Base-by-base conservation (phyloP, 345 rosid genomes). In the Aegle marmelos region DNA sequence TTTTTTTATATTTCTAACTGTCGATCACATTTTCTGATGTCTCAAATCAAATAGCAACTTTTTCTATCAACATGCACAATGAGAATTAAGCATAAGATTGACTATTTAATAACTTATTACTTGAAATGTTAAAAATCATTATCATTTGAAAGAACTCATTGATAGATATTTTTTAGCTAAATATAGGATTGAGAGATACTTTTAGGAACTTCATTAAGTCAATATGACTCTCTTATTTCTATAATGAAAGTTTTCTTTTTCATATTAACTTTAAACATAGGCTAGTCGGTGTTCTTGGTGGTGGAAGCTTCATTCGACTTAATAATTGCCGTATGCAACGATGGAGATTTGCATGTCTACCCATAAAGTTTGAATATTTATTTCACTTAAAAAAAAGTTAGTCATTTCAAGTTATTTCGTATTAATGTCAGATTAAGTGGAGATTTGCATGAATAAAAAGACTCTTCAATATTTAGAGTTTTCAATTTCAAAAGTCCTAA, bases 301-400 rank as follows among this genome's bases (percentile, higher is more conserved):
- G 67, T 50, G 19, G 67, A 77, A 73, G 71, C 79, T 59, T 73
- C 77, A 68, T 14, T n/a, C n/a, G 74, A 62, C 77, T 11, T 2
- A 33, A 33, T 30, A 65, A 61, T 72, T 59, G 28, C 68, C 72
- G 33, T 50, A 9, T 59, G 63, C 24, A 19, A 8, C 36, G 28
- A 6, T 41, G 21, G 21, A 77, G 50, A 27, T 10, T 39, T 68
- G 1, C 24, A 14, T 45, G 72, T 21, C 6, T 54, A 28, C 6
- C 8, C 25, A 62, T 2, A 36, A 39, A 1, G 17, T 30, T 37
- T 62, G 34, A n/a, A 62, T 6, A 27, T 25, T 50, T 48, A 19
- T 7, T 8, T 53, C 72, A 37, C 62, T 72, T 19, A 59, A 56
- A 39, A 14, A 13, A 27, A 0, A 11, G 25, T 7, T 58, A 19